Percentiles rank a stretch among this genome's conserved stretches.
These are phyloP conservation scores for Oryza glumipatula DNA, from an alignment of 176 grass and related monocot genomes.

Conservation along the genomic window DNA sequence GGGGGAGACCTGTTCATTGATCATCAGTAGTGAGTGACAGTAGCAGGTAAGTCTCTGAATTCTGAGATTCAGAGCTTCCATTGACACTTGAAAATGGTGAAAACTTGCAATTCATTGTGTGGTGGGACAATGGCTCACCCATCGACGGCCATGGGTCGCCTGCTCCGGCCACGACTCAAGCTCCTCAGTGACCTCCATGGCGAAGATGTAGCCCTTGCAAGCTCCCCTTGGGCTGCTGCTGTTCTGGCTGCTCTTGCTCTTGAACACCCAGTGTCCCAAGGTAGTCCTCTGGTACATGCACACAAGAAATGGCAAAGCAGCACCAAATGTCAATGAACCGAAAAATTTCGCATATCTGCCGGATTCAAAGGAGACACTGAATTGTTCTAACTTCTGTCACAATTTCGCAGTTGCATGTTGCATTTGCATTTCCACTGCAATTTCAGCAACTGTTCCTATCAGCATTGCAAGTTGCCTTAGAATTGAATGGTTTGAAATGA, in stretches of 20 bases:
- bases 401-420: not conserved
- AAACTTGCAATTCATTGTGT: not conserved
- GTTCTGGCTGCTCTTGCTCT: slow-evolving; percentile 87
- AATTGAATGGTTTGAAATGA: slow-evolving; percentile 16
- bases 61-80: slow-evolving; percentile 7
- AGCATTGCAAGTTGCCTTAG: slow-evolving; percentile 10
- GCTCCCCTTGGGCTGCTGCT: slow-evolving; percentile 51
- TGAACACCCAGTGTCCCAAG: slow-evolving; percentile 83
- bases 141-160: slow-evolving; percentile 56
- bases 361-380: not conserved
- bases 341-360: not conserved
- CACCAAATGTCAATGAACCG: slow-evolving; percentile 19
- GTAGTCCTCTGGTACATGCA: slow-evolving; percentile 44
- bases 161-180: slow-evolving; percentile 75
- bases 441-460: not conserved
- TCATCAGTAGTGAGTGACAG: not conserved
- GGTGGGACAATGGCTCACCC: slow-evolving; percentile 47
- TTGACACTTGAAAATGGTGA: slow-evolving; percentile 3
- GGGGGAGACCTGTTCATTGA: slow-evolving; percentile 52
- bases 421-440: not conserved
- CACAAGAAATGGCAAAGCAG: slow-evolving; percentile 5
- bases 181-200: slow-evolving; percentile 81
- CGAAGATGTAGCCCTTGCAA: slow-evolving; percentile 88
- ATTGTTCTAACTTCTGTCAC: not conserved
- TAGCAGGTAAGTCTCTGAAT: slow-evolving; percentile 1